These are phyloP conservation scores for Syzygium aromaticum DNA, from an alignment of 345 rosid species.

Conservation along the genomic window DNA sequence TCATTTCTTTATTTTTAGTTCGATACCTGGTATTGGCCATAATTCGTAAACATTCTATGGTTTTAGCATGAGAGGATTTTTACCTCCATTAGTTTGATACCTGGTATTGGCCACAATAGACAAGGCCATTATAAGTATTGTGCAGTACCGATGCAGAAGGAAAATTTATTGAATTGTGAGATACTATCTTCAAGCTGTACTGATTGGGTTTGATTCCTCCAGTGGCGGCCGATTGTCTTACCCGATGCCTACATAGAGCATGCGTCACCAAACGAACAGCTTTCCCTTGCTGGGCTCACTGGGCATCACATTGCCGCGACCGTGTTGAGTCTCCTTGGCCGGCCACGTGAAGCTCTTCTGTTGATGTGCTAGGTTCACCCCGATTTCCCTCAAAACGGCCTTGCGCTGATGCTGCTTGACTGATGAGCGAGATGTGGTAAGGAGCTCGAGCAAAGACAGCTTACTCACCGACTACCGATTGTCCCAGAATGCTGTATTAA, in stretches of 20 bases:
- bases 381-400: neutral
- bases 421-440: neutral
- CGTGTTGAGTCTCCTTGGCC: constrained; percentile 66
- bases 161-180: neutral
- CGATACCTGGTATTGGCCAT: neutral
- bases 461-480: neutral
- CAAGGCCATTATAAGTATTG: neutral
- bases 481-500: neutral
- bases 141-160: neutral
- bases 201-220: neutral
- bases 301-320: constrained; percentile 96
- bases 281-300: constrained; percentile 62
- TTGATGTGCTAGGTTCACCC: constrained; percentile 47
- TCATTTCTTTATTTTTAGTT: neutral
- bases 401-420: neutral
- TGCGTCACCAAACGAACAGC: constrained; percentile 67
- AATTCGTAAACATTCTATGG: neutral
- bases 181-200: neutral
- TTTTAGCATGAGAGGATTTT: neutral
- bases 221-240: constrained; percentile 94
- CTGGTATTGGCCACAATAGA: neutral
- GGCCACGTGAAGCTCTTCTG: constrained; percentile 81
- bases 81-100: neutral
- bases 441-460: neutral
- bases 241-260: constrained; percentile 80